Percentiles rank a stretch among this genome's conserved stretches.
Conservation (phyloP, 2,329 filamentous ascomycete genomes). For the Trichoderma hamatum region DNA sequence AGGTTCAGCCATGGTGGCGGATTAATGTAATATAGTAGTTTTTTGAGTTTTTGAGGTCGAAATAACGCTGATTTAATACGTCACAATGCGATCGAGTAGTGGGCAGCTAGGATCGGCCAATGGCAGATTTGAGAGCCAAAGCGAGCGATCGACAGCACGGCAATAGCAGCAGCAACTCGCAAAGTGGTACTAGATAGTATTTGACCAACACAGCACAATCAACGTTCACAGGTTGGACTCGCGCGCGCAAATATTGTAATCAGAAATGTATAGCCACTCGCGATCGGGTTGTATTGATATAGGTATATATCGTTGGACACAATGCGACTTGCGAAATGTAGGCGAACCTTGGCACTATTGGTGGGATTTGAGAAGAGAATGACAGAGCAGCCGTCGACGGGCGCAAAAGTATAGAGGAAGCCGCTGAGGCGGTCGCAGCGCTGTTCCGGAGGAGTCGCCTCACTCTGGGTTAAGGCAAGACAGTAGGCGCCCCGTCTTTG, state of each 20-base stretch:
- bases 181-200: background rate
- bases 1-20: constrained; percentile 41
- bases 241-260: constrained; percentile 20
- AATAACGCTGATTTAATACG: background rate
- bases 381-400: constrained; percentile 1
- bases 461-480: constrained; percentile 16
- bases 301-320: constrained; percentile 2
- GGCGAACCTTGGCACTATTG: constrained; percentile 13
- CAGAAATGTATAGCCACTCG: constrained; percentile 15
- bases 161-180: constrained; percentile 3
- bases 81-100: constrained; percentile 13
- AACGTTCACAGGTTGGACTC: constrained; percentile 23
- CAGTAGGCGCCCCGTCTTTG: background rate
- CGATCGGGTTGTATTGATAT: constrained; percentile 16
- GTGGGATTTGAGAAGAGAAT: background rate
- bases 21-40: constrained; percentile 11
- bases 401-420: background rate
- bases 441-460: constrained; percentile 20
- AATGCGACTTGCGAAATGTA: constrained; percentile 19
- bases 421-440: constrained; percentile 14
- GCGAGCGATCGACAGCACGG: constrained; percentile 18
- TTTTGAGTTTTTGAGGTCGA: background rate
- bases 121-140: constrained; percentile 14
- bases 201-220: constrained; percentile 22
- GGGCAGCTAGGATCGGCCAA: constrained; percentile 12